phyloP scores from a whole-genome alignment of 768 basidiomycete genomes.

The Mycena vulgaris region DNA sequence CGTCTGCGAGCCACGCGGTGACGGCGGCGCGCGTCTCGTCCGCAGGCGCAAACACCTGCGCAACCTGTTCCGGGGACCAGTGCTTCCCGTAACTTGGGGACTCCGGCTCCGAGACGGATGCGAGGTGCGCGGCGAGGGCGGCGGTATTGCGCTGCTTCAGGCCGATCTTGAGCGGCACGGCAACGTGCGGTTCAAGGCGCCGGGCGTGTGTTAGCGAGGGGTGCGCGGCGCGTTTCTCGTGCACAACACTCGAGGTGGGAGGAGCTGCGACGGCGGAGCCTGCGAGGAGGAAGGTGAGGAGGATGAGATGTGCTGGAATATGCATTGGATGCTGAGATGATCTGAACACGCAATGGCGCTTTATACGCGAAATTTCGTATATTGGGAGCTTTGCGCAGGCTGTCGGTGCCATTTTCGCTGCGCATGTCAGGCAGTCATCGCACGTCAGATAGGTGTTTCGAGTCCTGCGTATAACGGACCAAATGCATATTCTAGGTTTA shows the following conservation, averaged over 20 bases:
- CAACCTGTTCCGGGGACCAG: constrained; percentile 50
- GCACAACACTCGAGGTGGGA: constrained; percentile 33
- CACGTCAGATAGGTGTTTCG: background rate
- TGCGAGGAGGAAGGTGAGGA: constrained; percentile 12
- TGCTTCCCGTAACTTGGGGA: constrained; percentile 54
- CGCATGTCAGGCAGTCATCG: constrained; percentile 3
- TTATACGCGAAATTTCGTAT: background rate
- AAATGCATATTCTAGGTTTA: too few species aligned
- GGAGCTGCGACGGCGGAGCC: background rate
- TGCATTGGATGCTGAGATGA: constrained; percentile 1
- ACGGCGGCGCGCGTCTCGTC: constrained; percentile 46
- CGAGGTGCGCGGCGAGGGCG: constrained; percentile 46
- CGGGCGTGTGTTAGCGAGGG: constrained; percentile 35
- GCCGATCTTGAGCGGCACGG: constrained; percentile 52
- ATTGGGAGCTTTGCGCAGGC: constrained; percentile 26
- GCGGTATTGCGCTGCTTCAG: constrained; percentile 54
- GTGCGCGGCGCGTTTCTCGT: constrained; percentile 46
- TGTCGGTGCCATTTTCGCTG: constrained; percentile 12
- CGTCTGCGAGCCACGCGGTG: constrained; percentile 47
- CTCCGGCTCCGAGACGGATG: constrained; percentile 54
- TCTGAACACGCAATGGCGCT: background rate
- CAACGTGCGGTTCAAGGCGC: constrained; percentile 41
- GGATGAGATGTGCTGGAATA: background rate
- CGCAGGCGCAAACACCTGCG: constrained; percentile 49
- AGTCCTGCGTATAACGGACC: too few species aligned